Evolutionary conservation across 768 basidiomycete genomes (phyloP), one percentile per base, ranked within the genome.

Genomic region (Ephemerocybe angulata): DNA sequence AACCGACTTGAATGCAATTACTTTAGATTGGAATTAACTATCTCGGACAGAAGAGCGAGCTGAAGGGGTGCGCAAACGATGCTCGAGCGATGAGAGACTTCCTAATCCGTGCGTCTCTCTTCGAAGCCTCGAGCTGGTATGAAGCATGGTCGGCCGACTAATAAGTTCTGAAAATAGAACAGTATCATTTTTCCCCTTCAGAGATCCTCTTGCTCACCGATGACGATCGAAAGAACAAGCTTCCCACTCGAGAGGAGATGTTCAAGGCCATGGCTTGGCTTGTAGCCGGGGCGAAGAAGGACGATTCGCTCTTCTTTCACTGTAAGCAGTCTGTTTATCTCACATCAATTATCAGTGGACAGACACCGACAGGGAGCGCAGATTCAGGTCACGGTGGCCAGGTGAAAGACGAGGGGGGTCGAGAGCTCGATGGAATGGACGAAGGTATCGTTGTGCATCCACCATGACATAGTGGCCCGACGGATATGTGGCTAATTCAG

Each of bases 321-420:
- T 91, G 85, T 79, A 65, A 52, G 77, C 65, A 21, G 7, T 24
- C 22, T 25, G 11, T 52, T 22, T 15, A 2, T 31, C 13, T 33
- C 30, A 15, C 40, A 15, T 25, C 41, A 13, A 12, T 24, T 5
- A 8, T 3, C 24, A 10, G 19, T 12, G 19, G 30, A 2, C 1
- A 4, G 31, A 7, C 24, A 13, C 3, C n/a, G n/a, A 19, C 22
- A n/a, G n/a, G n/a, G n/a, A n/a, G n/a, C n/a, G n/a, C 19, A 90
- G 88, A 92, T 70, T 96, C 94, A 1, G 96, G 95, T 0, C 95
- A 98, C 63, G 96, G 97, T n/a, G 95, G 94, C 11, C 94, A 95
- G 65, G 84, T 86, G 3, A 76, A 76, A 50, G 93, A 97, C 68
- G 57, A 70, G 1, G 78, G 88, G 58, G 90, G 89, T 4, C 89